Evolutionary conservation across 2,329 filamentous ascomycete species (phyloP), one percentile per base, ranked within the genome.

Genomic region (Blastomyces emzantsi): DNA sequence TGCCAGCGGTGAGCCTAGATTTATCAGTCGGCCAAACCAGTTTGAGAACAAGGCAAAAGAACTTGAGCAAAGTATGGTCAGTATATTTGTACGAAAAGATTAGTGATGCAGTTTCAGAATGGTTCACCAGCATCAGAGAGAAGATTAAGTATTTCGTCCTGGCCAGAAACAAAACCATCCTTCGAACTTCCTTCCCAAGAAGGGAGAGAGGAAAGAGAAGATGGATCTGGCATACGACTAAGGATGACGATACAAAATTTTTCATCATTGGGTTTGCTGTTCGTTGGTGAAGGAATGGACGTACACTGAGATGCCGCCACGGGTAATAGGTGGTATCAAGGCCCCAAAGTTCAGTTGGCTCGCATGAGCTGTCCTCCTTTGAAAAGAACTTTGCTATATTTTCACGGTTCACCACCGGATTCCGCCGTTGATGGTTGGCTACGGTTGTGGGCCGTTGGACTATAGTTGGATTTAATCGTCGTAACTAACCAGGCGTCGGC

Each of bases 201-300:
- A 22, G 22, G 6, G 19, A 52, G 9, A 54, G 45, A 61, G 39
- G 33, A 17, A 43, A 47, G n/a, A 62, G n/a, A 33, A 56, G 45
- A 63, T 39, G 49, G 74, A 72, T 74, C 74, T 73, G 78, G 79
- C 76, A 78, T 95, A 87, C 84, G 91, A 82, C 90, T 95, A 95
- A 95, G 91, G 91, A 96, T 95, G 91, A 95, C 90, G 89, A 92
- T 92, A 92, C 83, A 79, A 83, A 78, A 76, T 76, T 81, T 92
- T 86, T 94, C 91, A 93, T 95, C 91, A 93, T 88, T 72, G 69
- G 72, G 72, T 33, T 28, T 45, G 63, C 63, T 52, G 64, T 51
- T 61, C 56, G 60, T 28, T 15, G n/a, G 5, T 22, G 62, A 63
- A 64, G 61, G 55, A 51, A 57, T 62, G 45, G 4, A 57, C 54